Conservation (phyloP, 306 rosid genomes). For the Acacia melanoxylon region DNA sequence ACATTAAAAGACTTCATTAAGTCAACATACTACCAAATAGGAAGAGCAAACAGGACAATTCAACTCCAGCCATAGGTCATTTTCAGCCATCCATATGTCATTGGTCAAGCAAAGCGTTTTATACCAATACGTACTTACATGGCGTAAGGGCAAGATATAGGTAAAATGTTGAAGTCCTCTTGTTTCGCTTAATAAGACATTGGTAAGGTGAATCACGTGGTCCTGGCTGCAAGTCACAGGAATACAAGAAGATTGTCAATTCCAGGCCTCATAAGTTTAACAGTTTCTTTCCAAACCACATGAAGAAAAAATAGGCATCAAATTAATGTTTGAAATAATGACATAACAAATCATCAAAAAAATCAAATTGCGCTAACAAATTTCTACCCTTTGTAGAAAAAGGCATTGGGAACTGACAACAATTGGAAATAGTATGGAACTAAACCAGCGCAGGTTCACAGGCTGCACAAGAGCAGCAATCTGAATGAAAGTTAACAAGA, state of each 20-base stretch:
- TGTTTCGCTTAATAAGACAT: conserved; percentile 85
- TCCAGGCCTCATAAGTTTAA: conserved; percentile 22
- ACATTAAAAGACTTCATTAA: conserved; percentile 9
- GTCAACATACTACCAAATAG: conserved; percentile 23
- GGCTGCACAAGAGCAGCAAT: neutral
- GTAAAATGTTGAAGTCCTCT: conserved; percentile 83
- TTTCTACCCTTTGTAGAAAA: neutral
- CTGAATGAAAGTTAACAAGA: neutral
- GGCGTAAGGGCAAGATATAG: conserved; percentile 79
- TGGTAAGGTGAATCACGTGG: conserved; percentile 74
- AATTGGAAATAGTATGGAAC: neutral
- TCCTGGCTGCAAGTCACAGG: conserved; percentile 80
- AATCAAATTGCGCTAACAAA: neutral
- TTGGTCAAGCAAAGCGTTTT: conserved; percentile 4
- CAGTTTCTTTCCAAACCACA: neutral
- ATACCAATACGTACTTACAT: conserved; percentile 63
- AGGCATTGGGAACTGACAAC: conserved; percentile 5
- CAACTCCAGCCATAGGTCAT: conserved; percentile 12
- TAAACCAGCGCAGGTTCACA: conserved; percentile 3
- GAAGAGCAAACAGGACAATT: conserved; percentile 11
- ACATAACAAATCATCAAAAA: neutral
- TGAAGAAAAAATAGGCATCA: conserved; percentile 4
- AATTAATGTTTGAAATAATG: conserved; percentile 1
- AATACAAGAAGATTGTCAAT: conserved; percentile 31
- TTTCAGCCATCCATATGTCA: conserved; percentile 26